Conservation (phyloP, 139 green algal species). For the Volvox africanus region DNA sequence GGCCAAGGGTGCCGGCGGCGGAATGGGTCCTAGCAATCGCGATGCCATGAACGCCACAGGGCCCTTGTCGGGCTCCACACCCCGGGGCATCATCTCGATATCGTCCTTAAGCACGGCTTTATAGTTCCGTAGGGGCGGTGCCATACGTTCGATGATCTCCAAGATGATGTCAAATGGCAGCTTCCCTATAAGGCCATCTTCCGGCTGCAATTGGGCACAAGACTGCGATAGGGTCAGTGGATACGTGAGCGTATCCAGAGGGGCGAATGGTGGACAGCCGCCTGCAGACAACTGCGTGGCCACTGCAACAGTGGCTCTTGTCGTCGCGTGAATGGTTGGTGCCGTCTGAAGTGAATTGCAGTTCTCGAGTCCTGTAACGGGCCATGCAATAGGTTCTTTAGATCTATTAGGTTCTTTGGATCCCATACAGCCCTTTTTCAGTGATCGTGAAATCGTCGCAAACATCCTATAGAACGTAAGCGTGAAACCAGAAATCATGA, state of each 20-base stretch:
- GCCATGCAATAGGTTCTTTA: no score
- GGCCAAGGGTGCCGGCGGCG: not conserved
- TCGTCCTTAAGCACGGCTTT: not conserved
- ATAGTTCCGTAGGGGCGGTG: not conserved
- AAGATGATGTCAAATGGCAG: constrained; percentile 21
- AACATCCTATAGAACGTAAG: no score
- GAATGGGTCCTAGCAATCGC: not conserved
- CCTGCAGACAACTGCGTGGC: not conserved
- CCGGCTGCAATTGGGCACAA: not conserved
- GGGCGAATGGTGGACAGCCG: no score
- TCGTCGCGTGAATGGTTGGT: not conserved
- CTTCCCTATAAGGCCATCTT: not conserved
- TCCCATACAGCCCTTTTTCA: no score
- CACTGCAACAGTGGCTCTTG: not conserved
- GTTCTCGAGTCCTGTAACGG: not conserved
- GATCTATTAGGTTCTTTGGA: no score
- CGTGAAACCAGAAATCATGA: not conserved
- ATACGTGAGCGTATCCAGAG: no score
- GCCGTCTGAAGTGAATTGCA: not conserved
- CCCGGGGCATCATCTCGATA: constrained; percentile 12
- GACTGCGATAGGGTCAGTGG: not conserved
- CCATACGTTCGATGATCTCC: not conserved
- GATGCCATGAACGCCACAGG: constrained; percentile 12
- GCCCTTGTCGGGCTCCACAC: not conserved
- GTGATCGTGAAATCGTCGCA: no score